Evolutionary conservation across 2,329 filamentous ascomycete species (phyloP).

Genomic region (Corinectria fuckeliana): DNA sequence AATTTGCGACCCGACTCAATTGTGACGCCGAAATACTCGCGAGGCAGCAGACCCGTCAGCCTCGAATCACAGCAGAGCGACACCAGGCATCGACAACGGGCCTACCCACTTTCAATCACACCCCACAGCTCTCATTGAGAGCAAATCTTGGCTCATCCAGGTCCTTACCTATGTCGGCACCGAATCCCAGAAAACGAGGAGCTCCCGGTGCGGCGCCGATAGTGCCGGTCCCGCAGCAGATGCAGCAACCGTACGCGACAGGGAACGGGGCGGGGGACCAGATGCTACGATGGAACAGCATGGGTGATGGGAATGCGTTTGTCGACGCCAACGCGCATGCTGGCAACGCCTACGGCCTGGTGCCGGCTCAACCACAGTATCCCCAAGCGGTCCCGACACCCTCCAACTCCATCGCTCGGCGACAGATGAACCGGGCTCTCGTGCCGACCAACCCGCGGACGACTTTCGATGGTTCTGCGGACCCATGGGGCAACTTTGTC

Average conservation of each 20-base stretch:
- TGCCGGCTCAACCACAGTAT: slow-evolving; percentile 45
- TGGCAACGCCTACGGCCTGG: slow-evolving; percentile 48
- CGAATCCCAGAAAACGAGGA: slow-evolving; percentile 71
- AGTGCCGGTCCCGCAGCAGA: slow-evolving; percentile 58
- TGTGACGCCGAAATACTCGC: slow-evolving; percentile 7
- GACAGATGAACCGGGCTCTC: slow-evolving; percentile 58
- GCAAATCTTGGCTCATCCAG: slow-evolving; percentile 1
- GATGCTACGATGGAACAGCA: slow-evolving; percentile 54
- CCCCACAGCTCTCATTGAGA: slow-evolving; percentile 22
- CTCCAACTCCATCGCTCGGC: slow-evolving; percentile 59
- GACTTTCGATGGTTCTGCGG: slow-evolving; percentile 47
- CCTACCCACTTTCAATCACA: slow-evolving; percentile 13
- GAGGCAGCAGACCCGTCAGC: slow-evolving; percentile 19
- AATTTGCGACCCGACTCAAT: not conserved
- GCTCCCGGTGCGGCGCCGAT: slow-evolving; percentile 75
- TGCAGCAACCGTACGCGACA: slow-evolving; percentile 55
- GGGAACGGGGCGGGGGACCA: slow-evolving; percentile 56
- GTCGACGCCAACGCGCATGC: slow-evolving; percentile 44
- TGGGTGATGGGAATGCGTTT: slow-evolving; percentile 46
- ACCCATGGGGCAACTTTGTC: slow-evolving; percentile 51
- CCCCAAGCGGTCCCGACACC: slow-evolving; percentile 43
- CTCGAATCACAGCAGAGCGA: slow-evolving; percentile 21
- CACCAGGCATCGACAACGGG: slow-evolving; percentile 30
- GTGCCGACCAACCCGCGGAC: slow-evolving; percentile 50
- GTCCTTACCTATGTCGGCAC: slow-evolving; percentile 50